Evolutionary conservation across 441 rosid species (phyloP), one percentile per base, ranked within the genome.

Genomic region (Erysimum pusillum): DNA sequence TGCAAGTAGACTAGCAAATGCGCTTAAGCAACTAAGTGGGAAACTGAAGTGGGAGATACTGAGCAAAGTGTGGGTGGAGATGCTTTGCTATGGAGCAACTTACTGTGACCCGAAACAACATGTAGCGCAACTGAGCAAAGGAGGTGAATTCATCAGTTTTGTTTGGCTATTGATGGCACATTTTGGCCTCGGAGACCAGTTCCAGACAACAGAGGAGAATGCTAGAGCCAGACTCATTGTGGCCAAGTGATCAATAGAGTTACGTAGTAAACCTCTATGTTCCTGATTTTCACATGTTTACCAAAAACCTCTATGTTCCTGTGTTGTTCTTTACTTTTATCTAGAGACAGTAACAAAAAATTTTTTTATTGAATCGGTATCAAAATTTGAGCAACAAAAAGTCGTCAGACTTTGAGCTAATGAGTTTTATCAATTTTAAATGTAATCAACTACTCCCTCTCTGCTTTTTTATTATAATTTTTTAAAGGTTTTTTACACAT

Each of bases 161-260:
- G 12, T 48, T 48, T 48, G 53, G 53, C 22, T 48, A 48, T 8
- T 48, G 53, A 48, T 48, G 53, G 53, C 53, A 17, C 53, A 48
- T 17, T 48, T 48, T 48, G 53, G 53, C 12, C 53, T 48, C 4
- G 53, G 53, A 15, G 25, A 48, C 53, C 53, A 48, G 8, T 48
- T 48, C 25, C 53, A 48, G 5, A 48, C 53, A 11, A 17, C 20
- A 48, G 53, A 48, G 53, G 53, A 7, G 53, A 48, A 48, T 17
- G 5, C 25, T 48, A 17, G 25, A 48, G 25, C 12, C 25, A 48
- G 12, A 17, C 5, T 48, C 9, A 46, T 46, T 15, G 18, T 46
- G 49, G 49, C 8, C 49, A 14, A 44, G 17, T 25, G 28, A 25
- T 25, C 28, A 25, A 22, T 22, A 22, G 25, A 22, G 1, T 22